Evolutionary conservation across 805 yeast genomes (phyloP).

Genomic region (Suhomyces xylopsoci): DNA sequence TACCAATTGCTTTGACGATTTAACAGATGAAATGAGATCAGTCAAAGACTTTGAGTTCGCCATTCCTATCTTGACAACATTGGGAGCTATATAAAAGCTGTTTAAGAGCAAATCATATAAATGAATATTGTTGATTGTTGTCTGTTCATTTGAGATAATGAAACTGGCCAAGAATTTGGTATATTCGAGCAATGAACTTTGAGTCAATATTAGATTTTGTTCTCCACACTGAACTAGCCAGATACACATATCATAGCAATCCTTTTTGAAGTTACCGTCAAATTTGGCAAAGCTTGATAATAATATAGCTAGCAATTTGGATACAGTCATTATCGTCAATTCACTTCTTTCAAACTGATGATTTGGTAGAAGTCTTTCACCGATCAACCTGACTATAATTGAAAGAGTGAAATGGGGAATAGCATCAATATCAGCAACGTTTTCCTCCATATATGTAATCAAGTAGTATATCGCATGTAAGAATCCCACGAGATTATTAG

Average conservation of each 20-base stretch:
- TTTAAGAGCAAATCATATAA: conserved; percentile 9
- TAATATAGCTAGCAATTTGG: conserved; percentile 26
- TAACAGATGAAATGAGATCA: conserved; percentile 26
- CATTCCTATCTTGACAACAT: conserved; percentile 19
- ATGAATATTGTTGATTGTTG: conserved; percentile 17
- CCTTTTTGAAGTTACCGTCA: conserved; percentile 30
- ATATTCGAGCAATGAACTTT: conserved; percentile 26
- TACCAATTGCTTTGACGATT: conserved; percentile 27
- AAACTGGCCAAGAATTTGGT: conserved; percentile 31
- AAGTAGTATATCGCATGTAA: conserved; percentile 5
- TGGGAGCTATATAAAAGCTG: conserved; percentile 10
- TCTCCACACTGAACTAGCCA: conserved; percentile 44
- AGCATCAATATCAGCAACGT: background rate
- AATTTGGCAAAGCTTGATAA: conserved; percentile 24
- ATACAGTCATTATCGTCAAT: conserved; percentile 29
- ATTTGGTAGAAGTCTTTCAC: conserved; percentile 27
- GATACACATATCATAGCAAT: conserved; percentile 45
- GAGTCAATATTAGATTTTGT: conserved; percentile 41
- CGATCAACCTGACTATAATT: conserved; percentile 24
- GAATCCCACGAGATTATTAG: background rate
- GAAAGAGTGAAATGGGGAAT: conserved; percentile 5
- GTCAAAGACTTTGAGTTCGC: conserved; percentile 20
- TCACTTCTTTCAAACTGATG: conserved; percentile 40
- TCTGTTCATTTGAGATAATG: conserved; percentile 22
- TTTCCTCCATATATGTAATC: background rate